phyloP scores from a whole-genome alignment of 345 rosid species.

The Eucalyptus albens region DNA sequence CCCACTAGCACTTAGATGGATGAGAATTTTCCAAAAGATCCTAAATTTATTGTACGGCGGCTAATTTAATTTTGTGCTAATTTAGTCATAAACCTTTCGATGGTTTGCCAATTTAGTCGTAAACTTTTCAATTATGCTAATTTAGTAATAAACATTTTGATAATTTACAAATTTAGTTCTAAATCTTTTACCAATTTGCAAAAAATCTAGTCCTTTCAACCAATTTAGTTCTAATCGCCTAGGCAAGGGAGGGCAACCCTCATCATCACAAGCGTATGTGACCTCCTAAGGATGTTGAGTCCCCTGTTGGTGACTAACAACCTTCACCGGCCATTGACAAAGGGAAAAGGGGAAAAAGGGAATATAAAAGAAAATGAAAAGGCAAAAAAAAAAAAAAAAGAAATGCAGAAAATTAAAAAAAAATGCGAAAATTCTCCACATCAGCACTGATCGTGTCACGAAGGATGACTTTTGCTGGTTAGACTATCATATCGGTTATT shows the following conservation, averaged over 20 bases:
- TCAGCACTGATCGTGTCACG: fast-evolving
- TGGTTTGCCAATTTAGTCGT: background rate
- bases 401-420: too few relatives aligned
- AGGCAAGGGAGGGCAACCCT: background rate
- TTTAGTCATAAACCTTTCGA: background rate
- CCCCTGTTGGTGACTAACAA: background rate
- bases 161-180: too few relatives aligned
- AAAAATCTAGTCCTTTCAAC: too few relatives aligned
- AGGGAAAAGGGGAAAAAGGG: background rate
- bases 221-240: too few relatives aligned
- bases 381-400: too few relatives aligned
- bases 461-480: background rate
- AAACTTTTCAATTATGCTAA: background rate
- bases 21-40: background rate
- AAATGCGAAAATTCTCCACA: too few relatives aligned
- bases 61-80: background rate
- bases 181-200: too few relatives aligned
- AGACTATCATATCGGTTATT: background rate
- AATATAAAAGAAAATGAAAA: background rate
- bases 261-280: background rate
- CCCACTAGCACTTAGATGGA: background rate
- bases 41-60: fast-evolving
- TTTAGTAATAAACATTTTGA: background rate
- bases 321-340: background rate
- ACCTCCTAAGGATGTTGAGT: background rate